Evolutionary conservation across 2,329 filamentous ascomycete genomes (phyloP).

Genomic region (Aaosphaeria arxii): DNA sequence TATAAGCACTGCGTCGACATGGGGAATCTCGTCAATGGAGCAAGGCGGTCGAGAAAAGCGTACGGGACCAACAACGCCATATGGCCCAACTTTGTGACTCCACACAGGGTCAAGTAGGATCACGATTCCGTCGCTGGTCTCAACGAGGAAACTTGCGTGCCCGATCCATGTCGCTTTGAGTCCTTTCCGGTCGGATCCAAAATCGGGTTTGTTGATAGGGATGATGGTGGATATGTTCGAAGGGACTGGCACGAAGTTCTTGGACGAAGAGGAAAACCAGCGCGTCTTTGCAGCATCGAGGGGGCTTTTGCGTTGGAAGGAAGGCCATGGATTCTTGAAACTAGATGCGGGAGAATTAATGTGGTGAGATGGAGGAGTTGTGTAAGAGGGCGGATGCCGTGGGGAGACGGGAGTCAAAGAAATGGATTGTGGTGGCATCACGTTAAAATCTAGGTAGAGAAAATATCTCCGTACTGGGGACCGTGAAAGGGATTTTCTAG

Average conservation of each 20-base stretch:
- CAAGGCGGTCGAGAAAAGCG: slow-evolving; percentile 54
- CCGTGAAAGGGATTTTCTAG: too few species aligned
- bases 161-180: slow-evolving; percentile 52
- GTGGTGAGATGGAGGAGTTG: slow-evolving; percentile 39
- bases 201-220: slow-evolving; percentile 39
- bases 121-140: slow-evolving; percentile 41
- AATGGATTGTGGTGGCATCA: neutral
- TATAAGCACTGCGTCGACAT: slow-evolving; percentile 52
- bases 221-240: slow-evolving; percentile 41
- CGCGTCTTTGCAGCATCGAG: slow-evolving; percentile 31
- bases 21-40: slow-evolving; percentile 47
- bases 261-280: slow-evolving; percentile 32
- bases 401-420: slow-evolving; percentile 15
- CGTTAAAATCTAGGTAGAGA: too few species aligned
- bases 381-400: slow-evolving; percentile 17
- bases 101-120: slow-evolving; percentile 56
- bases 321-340: slow-evolving; percentile 53
- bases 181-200: slow-evolving; percentile 18
- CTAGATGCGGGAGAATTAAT: slow-evolving; percentile 41
- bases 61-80: slow-evolving; percentile 48
- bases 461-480: too few species aligned
- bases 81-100: slow-evolving; percentile 48
- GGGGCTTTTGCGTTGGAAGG: slow-evolving; percentile 28
- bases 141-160: slow-evolving; percentile 50
- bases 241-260: slow-evolving; percentile 48